phyloP scores from a whole-genome alignment of 352 stramenopile genomes.

The Phytophthora constricta region DNA sequence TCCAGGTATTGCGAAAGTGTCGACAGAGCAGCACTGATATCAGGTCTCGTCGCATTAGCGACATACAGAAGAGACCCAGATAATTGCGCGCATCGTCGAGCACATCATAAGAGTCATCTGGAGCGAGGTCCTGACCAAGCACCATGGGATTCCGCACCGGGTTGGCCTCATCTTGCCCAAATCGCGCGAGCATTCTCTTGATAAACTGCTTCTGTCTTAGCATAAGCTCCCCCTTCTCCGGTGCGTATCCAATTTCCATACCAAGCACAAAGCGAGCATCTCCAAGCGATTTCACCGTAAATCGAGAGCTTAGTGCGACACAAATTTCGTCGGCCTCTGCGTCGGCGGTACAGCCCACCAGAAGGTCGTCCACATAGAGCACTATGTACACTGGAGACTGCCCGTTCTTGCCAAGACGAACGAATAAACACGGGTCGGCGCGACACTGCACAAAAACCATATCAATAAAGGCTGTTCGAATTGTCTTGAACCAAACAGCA shows the following conservation, averaged over 20 bases:
- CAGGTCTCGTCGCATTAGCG: conserved; percentile 23
- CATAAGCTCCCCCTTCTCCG: neutral
- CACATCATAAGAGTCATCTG: neutral
- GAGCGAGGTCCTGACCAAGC: conserved; percentile 3
- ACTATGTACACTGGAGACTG: neutral
- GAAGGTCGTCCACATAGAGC: conserved; percentile 5
- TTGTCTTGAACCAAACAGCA: conserved; percentile 36
- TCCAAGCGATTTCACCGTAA: neutral
- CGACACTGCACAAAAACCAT: neutral
- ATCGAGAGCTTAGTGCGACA: neutral
- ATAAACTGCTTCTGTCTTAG: neutral
- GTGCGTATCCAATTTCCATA: neutral
- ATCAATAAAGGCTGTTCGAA: neutral
- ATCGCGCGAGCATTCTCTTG: neutral
- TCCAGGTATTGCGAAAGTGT: conserved; percentile 23
- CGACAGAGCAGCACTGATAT: conserved; percentile 14
- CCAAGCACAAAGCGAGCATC: neutral
- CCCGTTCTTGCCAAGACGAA: neutral
- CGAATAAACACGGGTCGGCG: neutral
- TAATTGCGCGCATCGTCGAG: neutral
- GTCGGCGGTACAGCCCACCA: neutral
- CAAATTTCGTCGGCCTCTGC: neutral
- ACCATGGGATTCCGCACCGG: conserved; percentile 9
- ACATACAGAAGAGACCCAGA: conserved; percentile 27
- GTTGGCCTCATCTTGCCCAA: conserved; percentile 1